Evolutionary conservation across 2,329 filamentous ascomycete genomes (phyloP).

Genomic region (Hypomyces rosellus): DNA sequence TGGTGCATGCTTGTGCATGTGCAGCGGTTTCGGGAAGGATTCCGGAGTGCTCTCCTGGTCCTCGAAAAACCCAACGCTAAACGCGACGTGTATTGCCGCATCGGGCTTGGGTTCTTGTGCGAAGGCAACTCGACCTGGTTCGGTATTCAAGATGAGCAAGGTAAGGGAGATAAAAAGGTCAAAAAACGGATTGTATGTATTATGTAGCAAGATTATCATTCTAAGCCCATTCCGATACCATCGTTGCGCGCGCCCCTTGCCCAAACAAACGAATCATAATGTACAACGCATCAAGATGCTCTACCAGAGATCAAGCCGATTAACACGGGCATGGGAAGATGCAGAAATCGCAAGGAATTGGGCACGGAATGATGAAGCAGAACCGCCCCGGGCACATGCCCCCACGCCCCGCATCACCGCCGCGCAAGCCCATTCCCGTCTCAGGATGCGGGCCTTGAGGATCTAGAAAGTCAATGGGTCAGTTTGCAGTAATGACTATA

Average conservation of each 20-base stretch:
- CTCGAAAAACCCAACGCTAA: neutral
- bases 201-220: no score
- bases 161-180: no score
- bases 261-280: no score
- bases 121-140: neutral
- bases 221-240: no score
- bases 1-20: neutral
- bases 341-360: slow-evolving; percentile 30
- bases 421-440: slow-evolving; percentile 20
- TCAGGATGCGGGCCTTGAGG: slow-evolving; percentile 15
- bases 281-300: no score
- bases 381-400: slow-evolving; percentile 28
- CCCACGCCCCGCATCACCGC: slow-evolving; percentile 19
- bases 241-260: no score
- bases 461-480: neutral
- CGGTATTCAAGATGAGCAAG: neutral
- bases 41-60: neutral
- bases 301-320: neutral
- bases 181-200: no score
- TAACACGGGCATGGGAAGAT: slow-evolving; percentile 23
- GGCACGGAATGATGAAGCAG: slow-evolving; percentile 33
- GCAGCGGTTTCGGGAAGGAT: neutral
- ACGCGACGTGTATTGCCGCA: neutral
- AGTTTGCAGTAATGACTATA: neutral
- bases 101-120: no score